phyloP scores from a whole-genome alignment of 306 rosid genomes.

The Pyrus communis region DNA sequence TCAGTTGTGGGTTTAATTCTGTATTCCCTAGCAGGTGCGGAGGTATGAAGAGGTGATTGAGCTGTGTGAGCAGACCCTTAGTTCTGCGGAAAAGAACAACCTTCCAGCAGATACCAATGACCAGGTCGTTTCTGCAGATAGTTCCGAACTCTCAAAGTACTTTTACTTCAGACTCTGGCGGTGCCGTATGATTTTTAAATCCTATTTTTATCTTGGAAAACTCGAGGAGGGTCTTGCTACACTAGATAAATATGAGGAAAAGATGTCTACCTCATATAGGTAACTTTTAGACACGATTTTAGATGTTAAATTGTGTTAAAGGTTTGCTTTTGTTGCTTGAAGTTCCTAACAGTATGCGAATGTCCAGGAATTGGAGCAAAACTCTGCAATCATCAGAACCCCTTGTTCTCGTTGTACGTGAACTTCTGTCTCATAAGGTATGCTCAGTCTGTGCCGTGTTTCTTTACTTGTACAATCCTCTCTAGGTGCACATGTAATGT shows the following conservation, averaged over 20 bases:
- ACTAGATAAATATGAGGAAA: constrained; percentile 61
- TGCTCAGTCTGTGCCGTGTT: constrained; percentile 10
- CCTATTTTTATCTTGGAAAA: constrained; percentile 69
- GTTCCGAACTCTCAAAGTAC: constrained; percentile 37
- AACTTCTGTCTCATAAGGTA: constrained; percentile 75
- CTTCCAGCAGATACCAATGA: constrained; percentile 23
- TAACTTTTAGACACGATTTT: constrained; percentile 19
- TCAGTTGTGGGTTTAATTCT: constrained; percentile 26
- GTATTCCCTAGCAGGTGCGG: constrained; percentile 48
- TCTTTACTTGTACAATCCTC: not conserved
- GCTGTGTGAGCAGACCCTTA: constrained; percentile 64
- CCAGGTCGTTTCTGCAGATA: constrained; percentile 31
- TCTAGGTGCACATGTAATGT: not conserved
- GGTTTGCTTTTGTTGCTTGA: constrained; percentile 6
- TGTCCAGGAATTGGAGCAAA: constrained; percentile 65
- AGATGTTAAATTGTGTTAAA: constrained; percentile 2
- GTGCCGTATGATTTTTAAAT: constrained; percentile 59
- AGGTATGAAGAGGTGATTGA: constrained; percentile 82
- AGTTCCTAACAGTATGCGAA: constrained; percentile 22
- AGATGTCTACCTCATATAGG: constrained; percentile 41
- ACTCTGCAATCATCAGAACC: constrained; percentile 59
- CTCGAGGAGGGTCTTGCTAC: constrained; percentile 82
- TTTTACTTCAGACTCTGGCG: constrained; percentile 77
- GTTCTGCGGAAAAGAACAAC: constrained; percentile 77
- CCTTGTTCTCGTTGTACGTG: constrained; percentile 48